These are phyloP conservation scores for Arabidopsis arenosa DNA, from an alignment of 345 rosid species.

Conservation along the genomic window DNA sequence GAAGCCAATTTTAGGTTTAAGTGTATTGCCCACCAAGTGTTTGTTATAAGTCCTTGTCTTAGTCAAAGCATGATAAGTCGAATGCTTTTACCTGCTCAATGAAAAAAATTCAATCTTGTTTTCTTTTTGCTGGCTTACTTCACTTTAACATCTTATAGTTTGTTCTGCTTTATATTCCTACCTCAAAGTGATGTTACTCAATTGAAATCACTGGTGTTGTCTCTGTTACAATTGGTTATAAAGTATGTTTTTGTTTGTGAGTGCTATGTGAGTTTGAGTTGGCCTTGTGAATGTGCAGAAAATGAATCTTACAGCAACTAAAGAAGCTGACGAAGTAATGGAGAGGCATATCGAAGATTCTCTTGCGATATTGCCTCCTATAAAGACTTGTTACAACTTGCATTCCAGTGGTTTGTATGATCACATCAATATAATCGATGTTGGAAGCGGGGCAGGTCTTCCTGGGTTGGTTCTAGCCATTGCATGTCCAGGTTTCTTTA, in stretches of 20 bases:
- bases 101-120: too few relatives aligned
- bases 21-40: conserved; percentile 2
- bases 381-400: conserved; percentile 50
- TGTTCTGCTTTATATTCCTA: too few relatives aligned
- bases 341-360: conserved; percentile 89
- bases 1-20: background rate
- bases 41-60: background rate
- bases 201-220: too few relatives aligned
- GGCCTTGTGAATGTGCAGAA: conserved; percentile 52
- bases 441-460: conserved; percentile 91
- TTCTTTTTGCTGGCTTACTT: too few relatives aligned
- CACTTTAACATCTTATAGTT: too few relatives aligned
- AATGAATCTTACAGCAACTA: conserved; percentile 87
- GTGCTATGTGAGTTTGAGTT: background rate
- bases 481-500: conserved; percentile 66
- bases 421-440: conserved; percentile 67
- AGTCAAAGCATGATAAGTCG: too few relatives aligned
- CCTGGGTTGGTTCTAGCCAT: conserved; percentile 90
- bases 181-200: too few relatives aligned
- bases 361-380: conserved; percentile 72
- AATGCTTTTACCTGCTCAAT: too few relatives aligned
- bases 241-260: background rate
- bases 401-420: conserved; percentile 48
- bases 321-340: conserved; percentile 71
- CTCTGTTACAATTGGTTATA: background rate